phyloP scores from a whole-genome alignment of 768 basidiomycete species.

The Mycena haematopus region DNA sequence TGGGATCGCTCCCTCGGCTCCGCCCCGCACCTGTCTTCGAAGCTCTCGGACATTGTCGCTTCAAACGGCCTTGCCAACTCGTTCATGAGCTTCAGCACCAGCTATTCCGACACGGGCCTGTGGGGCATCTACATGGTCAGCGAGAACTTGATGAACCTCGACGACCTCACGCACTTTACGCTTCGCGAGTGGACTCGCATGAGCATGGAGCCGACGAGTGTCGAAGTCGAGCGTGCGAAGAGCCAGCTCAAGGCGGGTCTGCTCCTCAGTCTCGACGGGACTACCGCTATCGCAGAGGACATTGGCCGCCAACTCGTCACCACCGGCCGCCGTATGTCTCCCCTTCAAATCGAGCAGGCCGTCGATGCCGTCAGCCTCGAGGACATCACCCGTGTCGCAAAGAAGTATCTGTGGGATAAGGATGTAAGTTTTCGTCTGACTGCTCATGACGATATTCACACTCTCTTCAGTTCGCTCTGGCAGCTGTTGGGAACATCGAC shows the following conservation, averaged over 20 bases:
- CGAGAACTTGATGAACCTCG: conserved; percentile 93
- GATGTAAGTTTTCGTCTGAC: conserved; percentile 64
- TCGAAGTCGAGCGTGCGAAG: conserved; percentile 97
- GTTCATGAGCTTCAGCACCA: conserved; percentile 99
- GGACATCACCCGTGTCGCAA: conserved; percentile 93
- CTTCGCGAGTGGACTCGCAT: conserved; percentile 96
- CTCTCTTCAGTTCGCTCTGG: conserved; percentile 72
- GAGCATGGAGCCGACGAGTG: conserved; percentile 82
- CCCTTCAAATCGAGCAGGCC: conserved; percentile 91
- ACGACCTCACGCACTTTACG: conserved; percentile 93
- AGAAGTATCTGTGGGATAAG: conserved; percentile 97
- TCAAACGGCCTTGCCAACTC: conserved; percentile 97
- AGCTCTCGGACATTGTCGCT: conserved; percentile 90
- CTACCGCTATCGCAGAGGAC: conserved; percentile 96
- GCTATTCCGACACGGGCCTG: conserved; percentile 97
- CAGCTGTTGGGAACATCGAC: conserved; percentile 89
- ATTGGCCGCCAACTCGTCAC: conserved; percentile 98
- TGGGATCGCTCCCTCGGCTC: conserved; percentile 98
- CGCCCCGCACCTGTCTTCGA: conserved; percentile 86
- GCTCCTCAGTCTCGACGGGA: conserved; percentile 91
- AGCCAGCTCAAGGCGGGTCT: conserved; percentile 96
- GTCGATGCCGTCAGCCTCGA: conserved; percentile 87
- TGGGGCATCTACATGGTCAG: conserved; percentile 99
- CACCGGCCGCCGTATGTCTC: conserved; percentile 87
- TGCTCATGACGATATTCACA: conserved; percentile 7